Evolutionary conservation across 441 rosid species (phyloP), one percentile per base, ranked within the genome.

Genomic region (Macaranga tanarius): DNA sequence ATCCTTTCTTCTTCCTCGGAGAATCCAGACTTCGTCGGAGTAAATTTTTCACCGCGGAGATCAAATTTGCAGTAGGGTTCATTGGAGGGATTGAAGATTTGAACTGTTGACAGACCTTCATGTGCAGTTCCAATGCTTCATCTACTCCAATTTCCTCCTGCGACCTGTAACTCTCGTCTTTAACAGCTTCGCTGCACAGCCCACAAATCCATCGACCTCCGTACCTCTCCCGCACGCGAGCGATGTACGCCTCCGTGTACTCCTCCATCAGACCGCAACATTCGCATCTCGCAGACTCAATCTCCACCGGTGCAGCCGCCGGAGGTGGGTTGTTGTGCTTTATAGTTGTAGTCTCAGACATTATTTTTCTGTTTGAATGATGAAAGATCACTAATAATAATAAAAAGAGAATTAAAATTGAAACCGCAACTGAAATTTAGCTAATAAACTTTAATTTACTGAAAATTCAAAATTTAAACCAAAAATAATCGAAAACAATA

Each of bases 241-340:
- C 79, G 52, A 83, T 77, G 83, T 87, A 87, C 4, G 61, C 83
- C 7, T 25, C 67, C 52, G 90, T 87, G 73, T 85, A 85, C 74
- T 85, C 90, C 76, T 87, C 90, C 67, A 69, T 77, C 50, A 87
- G 65, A 31, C 88, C 87, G 51, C 90, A 87, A 73, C 87, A 87
- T 66, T 77, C 88, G 72, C 90, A 87, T 59, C 77, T 78, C 7
- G 79, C 88, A 6, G 71, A 65, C 76, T 62, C 72, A 15, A 60
- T 47, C 10, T 56, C 58, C n/a, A n/a, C n/a, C 23, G 45, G 56
- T 6, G 60, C 10, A 19, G 48, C 34, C 25, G 57, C 4, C 2
- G 45, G 1, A 15, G 45, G 12, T 31, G 62, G 2, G 13, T 23
- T 1, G 12, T 7, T 19, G 40, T 12, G 62, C 19, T 12, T 25